Base-by-base conservation (phyloP, 768 basidiomycete genomes). In the Boletus rubroflammeus region DNA sequence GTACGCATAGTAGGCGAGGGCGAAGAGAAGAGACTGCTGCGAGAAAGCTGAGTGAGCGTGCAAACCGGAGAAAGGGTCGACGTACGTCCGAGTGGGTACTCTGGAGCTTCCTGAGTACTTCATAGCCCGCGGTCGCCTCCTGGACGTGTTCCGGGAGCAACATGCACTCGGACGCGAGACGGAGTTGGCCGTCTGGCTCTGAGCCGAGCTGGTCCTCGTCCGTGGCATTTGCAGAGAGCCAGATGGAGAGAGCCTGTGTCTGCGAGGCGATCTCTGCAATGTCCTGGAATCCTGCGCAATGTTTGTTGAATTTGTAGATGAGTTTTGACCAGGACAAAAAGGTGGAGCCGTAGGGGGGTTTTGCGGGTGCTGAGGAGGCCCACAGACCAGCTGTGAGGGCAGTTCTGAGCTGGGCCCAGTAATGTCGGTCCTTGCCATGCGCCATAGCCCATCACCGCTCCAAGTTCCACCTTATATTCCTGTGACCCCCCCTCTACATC, bases 261-360 rank as follows among this genome's bases (percentile, higher is more conserved):
- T 86, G 82, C 0, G 77, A 80, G 17, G 85, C 87, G 55, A 90
- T 75, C 60, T 86, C 83, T 3, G 83, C 76, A 14, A 87, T 74
- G 53, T 85, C 83, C 56, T 68, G 62, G 60, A 77, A 83, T 0
- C 85, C 84, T 6, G 68, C 69, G 62, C 85, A 87, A 60, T 94
- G 92, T 59, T 94, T 94, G 67, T 88, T 85, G 74, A 90, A 92
- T 71, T 94, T 94, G 59, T 89, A 81, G 38, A 93, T 71, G 13
- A 93, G 80, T 63, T 90, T 87, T 2, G 83, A 76, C 92, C 92
- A 94, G 11, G 84, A 73, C 15, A 93, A 67, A 5, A 68, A 60
- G 0, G 63, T 55, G 10, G 63, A 55, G 14, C 80, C 85, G 29
- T 81, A 80, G 29, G 77, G 78, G 0, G 80, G 72, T 59, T 78